Conservation (phyloP, 2,329 filamentous ascomycete species). For the Sarocladium strictum region DNA sequence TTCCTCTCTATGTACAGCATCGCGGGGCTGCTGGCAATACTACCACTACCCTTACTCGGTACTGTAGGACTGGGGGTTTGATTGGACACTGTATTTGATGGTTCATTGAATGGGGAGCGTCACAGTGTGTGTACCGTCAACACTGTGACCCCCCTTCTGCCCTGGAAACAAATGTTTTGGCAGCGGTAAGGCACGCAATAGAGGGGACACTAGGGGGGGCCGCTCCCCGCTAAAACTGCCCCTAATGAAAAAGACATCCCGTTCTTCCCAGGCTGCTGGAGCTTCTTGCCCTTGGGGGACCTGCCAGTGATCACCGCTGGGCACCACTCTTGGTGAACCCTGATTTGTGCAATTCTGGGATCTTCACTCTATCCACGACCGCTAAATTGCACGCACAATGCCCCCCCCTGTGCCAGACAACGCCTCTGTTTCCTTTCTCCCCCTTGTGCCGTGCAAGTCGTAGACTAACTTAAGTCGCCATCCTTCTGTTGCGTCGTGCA, state of each 20-base stretch:
- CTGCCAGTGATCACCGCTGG: background rate
- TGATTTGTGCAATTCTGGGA: background rate
- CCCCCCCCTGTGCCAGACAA: too few relatives aligned
- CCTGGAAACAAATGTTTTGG: slow-evolving; percentile 6
- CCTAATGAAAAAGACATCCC: background rate
- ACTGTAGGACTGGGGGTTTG: too few relatives aligned
- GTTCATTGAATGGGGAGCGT: background rate
- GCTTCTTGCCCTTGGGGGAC: too few relatives aligned
- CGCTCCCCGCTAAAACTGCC: slow-evolving; percentile 1
- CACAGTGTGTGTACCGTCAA: background rate
- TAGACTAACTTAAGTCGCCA: background rate
- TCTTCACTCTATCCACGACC: too few relatives aligned
- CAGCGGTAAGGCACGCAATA: slow-evolving; percentile 5
- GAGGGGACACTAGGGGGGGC: background rate
- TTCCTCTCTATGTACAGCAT: too few relatives aligned
- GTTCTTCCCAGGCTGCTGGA: background rate
- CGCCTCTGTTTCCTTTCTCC: too few relatives aligned
- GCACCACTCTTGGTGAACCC: background rate
- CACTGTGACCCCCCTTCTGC: slow-evolving; percentile 6
- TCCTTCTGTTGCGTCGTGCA: background rate
- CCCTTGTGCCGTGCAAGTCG: background rate
- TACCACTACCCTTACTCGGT: too few relatives aligned
- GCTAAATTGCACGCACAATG: too few relatives aligned
- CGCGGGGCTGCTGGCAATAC: too few relatives aligned
- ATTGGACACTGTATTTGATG: background rate